Evolutionary conservation across 176 grass and related monocot species (phyloP).

Genomic region (Carex myosuroides): DNA sequence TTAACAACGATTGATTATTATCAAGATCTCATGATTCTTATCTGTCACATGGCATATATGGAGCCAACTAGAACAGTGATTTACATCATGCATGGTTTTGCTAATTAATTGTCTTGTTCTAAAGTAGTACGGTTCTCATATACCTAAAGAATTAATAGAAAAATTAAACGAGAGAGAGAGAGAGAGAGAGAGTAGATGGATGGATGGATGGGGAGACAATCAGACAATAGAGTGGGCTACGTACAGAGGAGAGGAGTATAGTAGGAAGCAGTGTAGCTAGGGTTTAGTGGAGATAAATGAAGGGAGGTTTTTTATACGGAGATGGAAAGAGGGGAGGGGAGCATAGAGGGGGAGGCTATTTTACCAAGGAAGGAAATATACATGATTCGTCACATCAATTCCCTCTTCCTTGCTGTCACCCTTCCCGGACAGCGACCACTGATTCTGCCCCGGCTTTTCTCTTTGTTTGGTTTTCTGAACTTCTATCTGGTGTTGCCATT

Average conservation of each 20-base stretch:
- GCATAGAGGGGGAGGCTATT: conserved; percentile 28
- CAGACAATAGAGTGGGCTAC: background rate
- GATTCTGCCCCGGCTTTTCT: background rate
- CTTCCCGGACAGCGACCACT: conserved; percentile 47
- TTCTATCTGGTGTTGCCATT: background rate
- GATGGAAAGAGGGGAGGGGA: conserved; percentile 29
- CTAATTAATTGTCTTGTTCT: background rate
- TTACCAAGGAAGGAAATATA: conserved; percentile 76
- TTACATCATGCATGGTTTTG: background rate
- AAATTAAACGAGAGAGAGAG: background rate
- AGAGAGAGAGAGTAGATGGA: background rate
- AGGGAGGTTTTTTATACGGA: conserved; percentile 14
- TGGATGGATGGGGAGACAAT: background rate
- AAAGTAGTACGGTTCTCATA: background rate
- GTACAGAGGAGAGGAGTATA: background rate
- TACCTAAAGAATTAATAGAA: background rate
- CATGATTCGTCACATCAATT: conserved; percentile 90
- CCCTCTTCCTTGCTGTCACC: conserved; percentile 38
- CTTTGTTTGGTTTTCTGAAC: background rate
- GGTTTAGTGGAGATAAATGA: conserved; percentile 13
- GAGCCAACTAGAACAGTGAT: background rate
- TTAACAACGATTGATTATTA: background rate
- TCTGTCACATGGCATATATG: background rate
- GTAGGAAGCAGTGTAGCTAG: background rate
- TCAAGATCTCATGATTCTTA: background rate